Conservation (phyloP, 768 basidiomycete species). For the Antrodiella citrinella region DNA sequence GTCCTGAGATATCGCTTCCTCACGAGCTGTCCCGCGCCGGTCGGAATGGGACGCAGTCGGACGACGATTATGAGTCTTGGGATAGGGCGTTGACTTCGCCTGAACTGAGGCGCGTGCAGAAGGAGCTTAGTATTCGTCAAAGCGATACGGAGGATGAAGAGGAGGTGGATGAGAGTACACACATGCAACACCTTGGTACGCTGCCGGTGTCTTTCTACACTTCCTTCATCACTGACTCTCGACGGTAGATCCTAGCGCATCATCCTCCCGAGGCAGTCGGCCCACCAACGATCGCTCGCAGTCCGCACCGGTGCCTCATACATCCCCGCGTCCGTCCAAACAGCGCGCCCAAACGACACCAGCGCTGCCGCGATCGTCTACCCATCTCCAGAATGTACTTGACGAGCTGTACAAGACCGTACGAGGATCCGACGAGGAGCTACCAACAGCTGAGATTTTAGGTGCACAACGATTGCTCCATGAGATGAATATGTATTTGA, state of each 20-base stretch:
- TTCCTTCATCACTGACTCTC: background rate
- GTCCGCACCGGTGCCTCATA: background rate
- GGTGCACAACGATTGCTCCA: background rate
- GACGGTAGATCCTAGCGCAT: too few species aligned
- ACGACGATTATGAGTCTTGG: background rate
- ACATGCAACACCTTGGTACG: too few species aligned
- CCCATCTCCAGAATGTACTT: too few species aligned
- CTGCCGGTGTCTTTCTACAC: background rate
- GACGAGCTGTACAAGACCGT: too few species aligned
- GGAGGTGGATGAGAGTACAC: background rate
- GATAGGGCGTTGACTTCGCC: background rate
- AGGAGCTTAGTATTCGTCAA: background rate
- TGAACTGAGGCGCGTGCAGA: background rate
- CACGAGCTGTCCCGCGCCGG: too few species aligned
- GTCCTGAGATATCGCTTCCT: background rate
- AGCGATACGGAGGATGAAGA: background rate
- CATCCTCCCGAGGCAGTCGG: background rate
- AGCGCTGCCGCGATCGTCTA: background rate
- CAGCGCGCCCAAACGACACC: background rate
- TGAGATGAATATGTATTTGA: background rate
- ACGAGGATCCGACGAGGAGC: too few species aligned
- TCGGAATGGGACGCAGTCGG: background rate
- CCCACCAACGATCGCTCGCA: background rate
- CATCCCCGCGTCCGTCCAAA: too few species aligned
- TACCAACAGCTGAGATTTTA: background rate